A percentile compares a stretch with the other conserved stretches of the same genome.
phyloP scores from a whole-genome alignment of 495 filamentous ascomycete genomes.

The Trichoderma gamsii region DNA sequence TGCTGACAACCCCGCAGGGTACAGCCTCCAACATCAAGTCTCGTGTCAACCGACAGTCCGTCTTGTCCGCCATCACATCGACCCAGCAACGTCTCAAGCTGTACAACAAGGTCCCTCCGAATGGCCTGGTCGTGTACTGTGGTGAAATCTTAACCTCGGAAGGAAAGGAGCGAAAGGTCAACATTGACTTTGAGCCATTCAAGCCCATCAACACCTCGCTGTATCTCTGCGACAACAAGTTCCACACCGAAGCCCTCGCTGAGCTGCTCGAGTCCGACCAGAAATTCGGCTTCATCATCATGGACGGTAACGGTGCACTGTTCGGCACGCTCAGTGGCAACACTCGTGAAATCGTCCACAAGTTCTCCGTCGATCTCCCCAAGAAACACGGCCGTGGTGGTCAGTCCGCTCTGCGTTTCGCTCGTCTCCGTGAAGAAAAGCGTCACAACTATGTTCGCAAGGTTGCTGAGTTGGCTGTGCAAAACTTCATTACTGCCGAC shows the following conservation, averaged over 20 bases:
- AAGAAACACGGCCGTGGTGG: conserved; percentile 99
- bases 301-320: conserved; percentile 97
- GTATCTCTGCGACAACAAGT: conserved; percentile 99
- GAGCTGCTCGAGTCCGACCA: conserved; percentile 97
- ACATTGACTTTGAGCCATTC: conserved; percentile 99
- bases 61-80: conserved; percentile 95
- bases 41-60: conserved; percentile 94
- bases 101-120: conserved; percentile 96
- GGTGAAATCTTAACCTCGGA: conserved; percentile 99
- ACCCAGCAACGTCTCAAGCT: conserved; percentile 98
- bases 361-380: conserved; percentile 92
- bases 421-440: conserved; percentile 98
- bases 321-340: conserved; percentile 97
- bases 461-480: conserved; percentile 93
- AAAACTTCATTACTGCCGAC: conserved; percentile 96
- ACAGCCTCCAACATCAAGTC: conserved; percentile 99
- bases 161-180: conserved; percentile 98
- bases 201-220: conserved; percentile 99
- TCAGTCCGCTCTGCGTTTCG: conserved; percentile 97
- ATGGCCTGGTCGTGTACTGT: conserved; percentile 96
- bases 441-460: conserved; percentile 99
- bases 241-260: conserved; percentile 94
- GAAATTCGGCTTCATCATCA: conserved; percentile 98
- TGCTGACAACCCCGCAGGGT: conserved; percentile 49
- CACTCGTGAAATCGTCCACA: conserved; percentile 93